phyloP scores from a whole-genome alignment of 2,329 filamentous ascomycete genomes.

The Cordyceps javanica region DNA sequence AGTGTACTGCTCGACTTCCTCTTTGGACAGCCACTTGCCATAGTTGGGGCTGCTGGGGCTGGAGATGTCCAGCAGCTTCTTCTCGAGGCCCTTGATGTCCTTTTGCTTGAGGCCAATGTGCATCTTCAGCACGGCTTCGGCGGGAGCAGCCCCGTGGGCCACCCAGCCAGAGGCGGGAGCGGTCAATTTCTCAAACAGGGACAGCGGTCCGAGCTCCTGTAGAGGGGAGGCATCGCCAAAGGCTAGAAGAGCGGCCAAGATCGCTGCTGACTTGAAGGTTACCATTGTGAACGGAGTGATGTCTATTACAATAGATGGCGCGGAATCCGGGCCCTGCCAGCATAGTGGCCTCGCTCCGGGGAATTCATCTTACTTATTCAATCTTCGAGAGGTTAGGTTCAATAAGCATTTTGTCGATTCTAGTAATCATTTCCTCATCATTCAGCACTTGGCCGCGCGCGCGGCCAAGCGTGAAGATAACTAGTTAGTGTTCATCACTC shows the following conservation, averaged over 20 bases:
- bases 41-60: slow-evolving; percentile 21
- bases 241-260: not conserved
- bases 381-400: too few relatives aligned
- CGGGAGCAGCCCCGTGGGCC: not conserved
- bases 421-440: not conserved
- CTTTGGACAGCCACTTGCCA: slow-evolving; percentile 19
- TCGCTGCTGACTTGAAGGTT: not conserved
- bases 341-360: not conserved
- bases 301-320: too few relatives aligned
- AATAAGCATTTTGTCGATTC: not conserved
- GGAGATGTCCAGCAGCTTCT: slow-evolving; percentile 20
- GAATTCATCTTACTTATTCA: not conserved
- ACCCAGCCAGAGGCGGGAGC: not conserved
- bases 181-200: slow-evolving; percentile 3
- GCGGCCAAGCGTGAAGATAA: too few relatives aligned
- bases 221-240: not conserved
- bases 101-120: slow-evolving; percentile 8
- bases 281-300: not conserved
- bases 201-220: not conserved
- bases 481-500: not conserved
- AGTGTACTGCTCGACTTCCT: slow-evolving; percentile 20
- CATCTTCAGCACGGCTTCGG: slow-evolving; percentile 3
- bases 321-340: too few relatives aligned
- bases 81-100: slow-evolving; percentile 20
- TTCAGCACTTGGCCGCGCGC: too few relatives aligned